These are phyloP conservation scores for Murraya paniculata DNA, from an alignment of 345 rosid genomes.

Conservation along the genomic window DNA sequence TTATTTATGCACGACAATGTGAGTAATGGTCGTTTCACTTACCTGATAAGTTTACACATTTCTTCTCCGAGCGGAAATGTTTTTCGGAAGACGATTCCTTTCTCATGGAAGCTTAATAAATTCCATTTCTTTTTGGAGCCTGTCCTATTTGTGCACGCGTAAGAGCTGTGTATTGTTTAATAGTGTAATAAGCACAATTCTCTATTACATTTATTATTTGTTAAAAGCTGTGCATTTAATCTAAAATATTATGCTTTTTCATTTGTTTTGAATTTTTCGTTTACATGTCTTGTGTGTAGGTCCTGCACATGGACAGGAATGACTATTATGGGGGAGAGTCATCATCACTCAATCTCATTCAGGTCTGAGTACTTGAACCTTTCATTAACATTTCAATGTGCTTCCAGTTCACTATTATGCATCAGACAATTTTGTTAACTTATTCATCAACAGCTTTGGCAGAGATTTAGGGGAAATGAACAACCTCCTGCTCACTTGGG, in stretches of 20 bases:
- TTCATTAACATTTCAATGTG: not conserved
- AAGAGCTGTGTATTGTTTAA: not conserved
- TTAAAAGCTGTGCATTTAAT: not conserved
- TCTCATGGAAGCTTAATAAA: not conserved
- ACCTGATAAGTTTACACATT: not conserved
- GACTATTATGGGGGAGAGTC: conserved; percentile 99
- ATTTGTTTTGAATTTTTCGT: not conserved
- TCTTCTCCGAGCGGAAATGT: not conserved
- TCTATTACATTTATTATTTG: not conserved
- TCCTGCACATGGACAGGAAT: conserved; percentile 97
- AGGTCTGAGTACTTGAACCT: conserved; percentile 43
- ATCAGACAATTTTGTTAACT: conserved; percentile 5
- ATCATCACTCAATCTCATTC: conserved; percentile 90
- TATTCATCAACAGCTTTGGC: conserved; percentile 72
- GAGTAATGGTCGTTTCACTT: not conserved
- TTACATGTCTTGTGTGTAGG: conserved; percentile 35
- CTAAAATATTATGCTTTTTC: not conserved
- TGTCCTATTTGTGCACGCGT: not conserved
- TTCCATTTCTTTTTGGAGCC: not conserved
- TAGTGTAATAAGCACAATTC: not conserved
- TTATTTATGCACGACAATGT: not conserved
- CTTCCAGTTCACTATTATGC: not conserved
- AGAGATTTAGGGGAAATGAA: conserved; percentile 84
- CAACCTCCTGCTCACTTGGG: conserved; percentile 92
- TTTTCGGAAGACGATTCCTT: not conserved